Conservation (phyloP, 768 basidiomycete genomes). For the Kwoniella mangroviensis region DNA sequence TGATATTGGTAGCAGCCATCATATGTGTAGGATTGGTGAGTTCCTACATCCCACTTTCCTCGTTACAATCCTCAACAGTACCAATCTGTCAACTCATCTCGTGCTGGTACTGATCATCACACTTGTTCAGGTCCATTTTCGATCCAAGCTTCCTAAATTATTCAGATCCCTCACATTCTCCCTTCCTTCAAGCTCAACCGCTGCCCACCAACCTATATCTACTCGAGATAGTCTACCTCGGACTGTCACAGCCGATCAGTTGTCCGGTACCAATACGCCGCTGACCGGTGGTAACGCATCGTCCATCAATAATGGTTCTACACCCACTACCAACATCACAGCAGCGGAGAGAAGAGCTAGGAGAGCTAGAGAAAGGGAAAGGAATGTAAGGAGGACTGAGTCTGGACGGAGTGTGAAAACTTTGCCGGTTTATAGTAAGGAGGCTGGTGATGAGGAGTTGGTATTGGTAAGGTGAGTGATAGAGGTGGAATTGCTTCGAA, state of each 20-base stretch:
- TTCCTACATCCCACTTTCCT: not conserved
- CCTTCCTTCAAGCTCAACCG: not conserved
- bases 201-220: not conserved
- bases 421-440: slow-evolving; percentile 47
- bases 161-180: slow-evolving; percentile 9
- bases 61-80: too few relatives aligned
- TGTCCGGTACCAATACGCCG: slow-evolving; percentile 9
- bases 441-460: slow-evolving; percentile 52
- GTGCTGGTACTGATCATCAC: not conserved
- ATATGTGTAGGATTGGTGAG: slow-evolving; percentile 26
- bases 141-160: slow-evolving; percentile 6
- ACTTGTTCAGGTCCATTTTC: slow-evolving; percentile 16
- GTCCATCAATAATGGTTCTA: not conserved
- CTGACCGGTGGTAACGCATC: not conserved
- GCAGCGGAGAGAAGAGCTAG: slow-evolving; percentile 3
- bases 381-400: slow-evolving; percentile 39
- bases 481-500: too few relatives aligned
- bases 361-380: slow-evolving; percentile 20
- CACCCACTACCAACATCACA: not conserved
- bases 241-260: slow-evolving; percentile 33
- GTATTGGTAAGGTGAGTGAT: slow-evolving; percentile 45
- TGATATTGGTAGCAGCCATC: slow-evolving; percentile 20
- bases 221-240: slow-evolving; percentile 9
- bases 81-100: too few relatives aligned
- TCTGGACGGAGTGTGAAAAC: slow-evolving; percentile 48